These are phyloP conservation scores for Endothia cerciana DNA, from an alignment of 2,329 filamentous ascomycete genomes.

Conservation along the genomic window DNA sequence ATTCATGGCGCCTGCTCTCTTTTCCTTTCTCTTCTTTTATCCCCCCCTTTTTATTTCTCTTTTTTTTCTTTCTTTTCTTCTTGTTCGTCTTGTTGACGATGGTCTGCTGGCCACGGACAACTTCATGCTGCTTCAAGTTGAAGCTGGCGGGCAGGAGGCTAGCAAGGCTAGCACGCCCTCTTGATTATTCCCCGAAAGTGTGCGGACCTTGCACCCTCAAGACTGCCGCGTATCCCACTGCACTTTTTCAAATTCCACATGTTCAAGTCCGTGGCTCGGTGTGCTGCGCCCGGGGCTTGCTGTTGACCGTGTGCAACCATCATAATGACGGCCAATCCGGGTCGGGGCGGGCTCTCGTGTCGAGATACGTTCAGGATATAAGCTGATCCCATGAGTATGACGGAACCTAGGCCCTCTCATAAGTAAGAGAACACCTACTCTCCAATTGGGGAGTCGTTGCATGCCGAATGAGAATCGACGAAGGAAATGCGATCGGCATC, in stretches of 20 bases:
- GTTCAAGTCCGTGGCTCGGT: neutral
- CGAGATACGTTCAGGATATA: neutral
- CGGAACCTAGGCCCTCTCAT: neutral
- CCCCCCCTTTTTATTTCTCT: no score
- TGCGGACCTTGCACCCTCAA: neutral
- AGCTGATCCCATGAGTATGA: neutral
- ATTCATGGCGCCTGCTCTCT: no score
- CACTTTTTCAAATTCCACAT: neutral
- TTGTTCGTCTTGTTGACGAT: neutral
- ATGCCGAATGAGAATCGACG: neutral
- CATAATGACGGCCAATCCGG: neutral
- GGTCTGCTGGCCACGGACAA: neutral
- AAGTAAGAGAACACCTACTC: neutral
- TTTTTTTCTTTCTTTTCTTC: neutral
- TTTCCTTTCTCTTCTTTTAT: no score
- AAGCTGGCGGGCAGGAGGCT: neutral
- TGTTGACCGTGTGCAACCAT: neutral
- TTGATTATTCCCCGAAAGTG: neutral
- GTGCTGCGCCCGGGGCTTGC: neutral
- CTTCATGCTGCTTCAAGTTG: neutral
- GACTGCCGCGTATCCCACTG: no score
- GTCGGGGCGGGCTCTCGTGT: neutral
- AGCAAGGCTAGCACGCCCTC: neutral
- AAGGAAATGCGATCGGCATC: neutral
- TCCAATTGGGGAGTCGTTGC: neutral